Percentiles rank a stretch among this genome's conserved stretches.
phyloP scores from a whole-genome alignment of 2,329 filamentous ascomycete genomes.

The Clathrospora elynae region DNA sequence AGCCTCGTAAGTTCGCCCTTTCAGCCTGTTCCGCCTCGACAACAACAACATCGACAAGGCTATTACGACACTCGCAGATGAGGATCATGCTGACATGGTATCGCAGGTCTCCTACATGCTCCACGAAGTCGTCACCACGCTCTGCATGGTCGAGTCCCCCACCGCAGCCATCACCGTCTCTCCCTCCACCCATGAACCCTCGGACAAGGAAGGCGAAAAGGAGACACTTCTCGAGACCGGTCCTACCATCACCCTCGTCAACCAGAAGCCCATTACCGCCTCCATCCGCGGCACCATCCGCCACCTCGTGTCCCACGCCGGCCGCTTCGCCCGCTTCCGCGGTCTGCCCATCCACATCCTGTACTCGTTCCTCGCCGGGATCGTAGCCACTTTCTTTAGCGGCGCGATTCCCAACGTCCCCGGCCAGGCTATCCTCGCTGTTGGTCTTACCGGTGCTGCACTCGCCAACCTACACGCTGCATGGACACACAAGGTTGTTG shows the following conservation, averaged over 20 bases:
- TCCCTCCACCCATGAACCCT: constrained; percentile 52
- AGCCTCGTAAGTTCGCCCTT: constrained; percentile 45
- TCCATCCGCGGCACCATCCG: constrained; percentile 62
- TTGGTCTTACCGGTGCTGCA: constrained; percentile 63
- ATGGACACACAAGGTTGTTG: constrained; percentile 88
- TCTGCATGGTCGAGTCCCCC: constrained; percentile 68
- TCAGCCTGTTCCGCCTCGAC: too few relatives aligned
- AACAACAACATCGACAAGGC: too few relatives aligned
- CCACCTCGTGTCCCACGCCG: constrained; percentile 67
- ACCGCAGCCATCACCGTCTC: constrained; percentile 57
- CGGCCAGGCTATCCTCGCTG: constrained; percentile 57
- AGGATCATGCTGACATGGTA: background rate
- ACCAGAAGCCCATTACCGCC: constrained; percentile 64
- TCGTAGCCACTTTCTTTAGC: constrained; percentile 54
- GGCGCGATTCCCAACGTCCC: constrained; percentile 50
- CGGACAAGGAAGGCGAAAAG: constrained; percentile 49
- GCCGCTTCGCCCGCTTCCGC: constrained; percentile 70
- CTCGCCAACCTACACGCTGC: constrained; percentile 72
- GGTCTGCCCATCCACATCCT: constrained; percentile 62
- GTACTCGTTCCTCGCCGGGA: constrained; percentile 40
- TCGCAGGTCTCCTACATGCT: constrained; percentile 60
- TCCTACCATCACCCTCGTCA: constrained; percentile 51
- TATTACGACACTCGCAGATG: background rate
- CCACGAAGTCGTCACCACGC: constrained; percentile 63
- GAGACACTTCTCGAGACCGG: constrained; percentile 48